Base-by-base conservation (phyloP, 805 yeast genomes). In the Ogataea parapolymorpha region DNA sequence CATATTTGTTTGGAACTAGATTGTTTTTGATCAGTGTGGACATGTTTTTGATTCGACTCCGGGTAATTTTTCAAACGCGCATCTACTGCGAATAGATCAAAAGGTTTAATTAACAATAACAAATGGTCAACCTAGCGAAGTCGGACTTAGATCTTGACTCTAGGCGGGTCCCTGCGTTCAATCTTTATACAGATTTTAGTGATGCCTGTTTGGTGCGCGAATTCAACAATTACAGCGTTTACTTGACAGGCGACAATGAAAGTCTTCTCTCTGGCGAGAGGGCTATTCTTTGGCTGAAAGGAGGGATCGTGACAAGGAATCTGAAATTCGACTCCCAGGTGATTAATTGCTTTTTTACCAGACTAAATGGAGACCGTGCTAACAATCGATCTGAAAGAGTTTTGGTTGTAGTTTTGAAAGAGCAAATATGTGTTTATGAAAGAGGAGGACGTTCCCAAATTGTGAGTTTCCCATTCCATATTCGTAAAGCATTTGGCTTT, bases 391-490 rank as follows among this genome's bases (percentile, higher is more conserved):
- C 35, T 12, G 31, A 26, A 14, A 58, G 52, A 18, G 75, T 77
- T 9, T 64, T 87, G 32, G 85, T 78, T 2, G 79, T 88, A 1
- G 72, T 87, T 23, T 61, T 84, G 35, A 59, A 61, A 29, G 83
- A 80, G 41, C 68, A 77, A 5, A 85, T 85, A 0, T 69, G 81
- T 44, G 70, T 86, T 1, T 86, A 82, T 56, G 74, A 75, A 41
- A 61, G 63, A 5, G 74, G 75, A 44, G 93, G 93, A 2, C 70
- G 75, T 22, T 68, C 75, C 1, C 76, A 76, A 42, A 70, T 75
- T 1, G 74, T 81, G 9, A 79, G 79, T 49, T 76, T 89, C 46
- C 95, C 96, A 0, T 85, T 88, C 48, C 65, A 66, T 6, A 71
- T 85, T 18, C 70, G 66, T 26, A 68, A 68, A 20, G 90, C 83